A percentile compares a stretch with the other conserved stretches of the same genome.
These are phyloP conservation scores for Cicer arietinum DNA, from an alignment of 306 rosid species.

Conservation along the genomic window DNA sequence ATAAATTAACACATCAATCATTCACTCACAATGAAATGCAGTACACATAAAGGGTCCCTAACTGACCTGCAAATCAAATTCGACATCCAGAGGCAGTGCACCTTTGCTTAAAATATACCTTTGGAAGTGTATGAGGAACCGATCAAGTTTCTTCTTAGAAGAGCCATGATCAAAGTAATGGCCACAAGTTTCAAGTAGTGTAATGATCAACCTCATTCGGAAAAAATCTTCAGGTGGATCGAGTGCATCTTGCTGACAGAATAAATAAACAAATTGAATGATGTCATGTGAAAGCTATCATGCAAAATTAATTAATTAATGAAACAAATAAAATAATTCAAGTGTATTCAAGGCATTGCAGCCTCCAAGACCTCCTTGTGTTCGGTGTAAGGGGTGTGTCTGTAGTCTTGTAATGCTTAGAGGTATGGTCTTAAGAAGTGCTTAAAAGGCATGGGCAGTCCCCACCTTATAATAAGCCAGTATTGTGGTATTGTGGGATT, in stretches of 20 bases:
- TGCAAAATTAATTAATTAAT: constrained; percentile 14
- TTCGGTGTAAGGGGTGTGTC: background rate
- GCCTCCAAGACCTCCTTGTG: background rate
- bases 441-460: background rate
- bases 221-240: constrained; percentile 99
- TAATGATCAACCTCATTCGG: constrained; percentile 91
- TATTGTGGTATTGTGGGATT: too few relatives aligned
- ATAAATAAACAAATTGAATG: constrained; percentile 40
- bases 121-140: constrained; percentile 83
- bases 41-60: constrained; percentile 20
- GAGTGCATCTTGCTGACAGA: constrained; percentile 78
- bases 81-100: constrained; percentile 84
- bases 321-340: constrained; percentile 7
- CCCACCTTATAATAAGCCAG: background rate
- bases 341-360: constrained; percentile 18
- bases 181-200: constrained; percentile 97
- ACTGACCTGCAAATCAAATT: constrained; percentile 95
- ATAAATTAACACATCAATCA: constrained; percentile 22
- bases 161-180: constrained; percentile 98
- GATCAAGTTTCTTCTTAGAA: constrained; percentile 96
- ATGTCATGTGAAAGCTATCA: constrained; percentile 41
- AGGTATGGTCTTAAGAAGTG: background rate
- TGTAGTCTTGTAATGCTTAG: background rate
- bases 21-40: constrained; percentile 21
- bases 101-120: constrained; percentile 93